phyloP scores from a whole-genome alignment of 2,329 filamentous ascomycete species.

The Tolypocladium ophioglossoides region DNA sequence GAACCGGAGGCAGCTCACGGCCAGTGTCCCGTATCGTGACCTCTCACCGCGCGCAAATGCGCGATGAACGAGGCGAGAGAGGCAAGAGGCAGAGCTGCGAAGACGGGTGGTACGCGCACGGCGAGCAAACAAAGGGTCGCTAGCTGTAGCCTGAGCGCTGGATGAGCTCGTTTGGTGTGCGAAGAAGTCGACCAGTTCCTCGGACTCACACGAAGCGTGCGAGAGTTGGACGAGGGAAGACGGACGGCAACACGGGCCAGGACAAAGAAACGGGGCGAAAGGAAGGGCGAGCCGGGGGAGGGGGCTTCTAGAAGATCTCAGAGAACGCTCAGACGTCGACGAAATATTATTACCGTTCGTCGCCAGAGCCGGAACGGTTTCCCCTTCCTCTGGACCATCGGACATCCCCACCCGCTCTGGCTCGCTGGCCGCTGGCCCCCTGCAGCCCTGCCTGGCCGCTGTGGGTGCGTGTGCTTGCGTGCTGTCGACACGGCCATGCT shows the following conservation, averaged over 20 bases:
- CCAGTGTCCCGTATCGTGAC: not conserved
- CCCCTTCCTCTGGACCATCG: not conserved
- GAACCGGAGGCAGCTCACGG: not conserved
- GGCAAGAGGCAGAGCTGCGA: not conserved
- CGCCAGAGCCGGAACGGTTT: not conserved
- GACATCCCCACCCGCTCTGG: not conserved
- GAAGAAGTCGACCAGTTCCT: not conserved
- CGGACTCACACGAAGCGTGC: not conserved
- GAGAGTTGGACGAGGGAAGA: not conserved
- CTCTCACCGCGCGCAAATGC: not conserved
- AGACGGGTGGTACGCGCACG: not conserved
- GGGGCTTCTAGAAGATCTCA: slow-evolving; percentile 1
- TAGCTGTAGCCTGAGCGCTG: not conserved
- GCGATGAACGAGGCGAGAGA: not conserved
- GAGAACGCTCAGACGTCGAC: not conserved
- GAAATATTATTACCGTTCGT: not conserved
- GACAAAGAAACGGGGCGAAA: slow-evolving; percentile 4
- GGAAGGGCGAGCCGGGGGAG: slow-evolving; percentile 3
- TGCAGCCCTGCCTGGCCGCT: not conserved
- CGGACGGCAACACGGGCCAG: not conserved
- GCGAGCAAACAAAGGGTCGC: not conserved
- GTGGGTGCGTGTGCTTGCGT: no score
- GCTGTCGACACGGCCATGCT: not conserved
- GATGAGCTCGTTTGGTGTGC: not conserved
- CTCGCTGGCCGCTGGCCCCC: not conserved